Conservation (phyloP, 108 stramenopile species). For the Nannochloropsis granulata region DNA sequence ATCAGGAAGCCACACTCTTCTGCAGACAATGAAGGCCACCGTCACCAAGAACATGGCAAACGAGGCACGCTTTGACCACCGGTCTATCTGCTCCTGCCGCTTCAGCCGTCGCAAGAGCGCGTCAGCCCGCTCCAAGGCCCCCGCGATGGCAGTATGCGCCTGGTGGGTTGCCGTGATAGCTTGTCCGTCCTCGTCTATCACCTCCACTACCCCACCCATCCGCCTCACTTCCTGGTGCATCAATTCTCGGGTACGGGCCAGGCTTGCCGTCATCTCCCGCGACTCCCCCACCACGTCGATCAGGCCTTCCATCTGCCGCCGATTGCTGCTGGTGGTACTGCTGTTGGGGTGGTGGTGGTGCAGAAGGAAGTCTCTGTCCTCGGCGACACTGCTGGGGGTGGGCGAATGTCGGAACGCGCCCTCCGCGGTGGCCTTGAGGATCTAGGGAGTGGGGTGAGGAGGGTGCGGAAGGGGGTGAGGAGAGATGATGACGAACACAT, state of each 20-base stretch:
- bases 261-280: neutral
- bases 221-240: neutral
- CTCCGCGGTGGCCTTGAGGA: neutral
- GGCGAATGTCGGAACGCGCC: neutral
- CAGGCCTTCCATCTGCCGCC: neutral
- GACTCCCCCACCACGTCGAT: neutral
- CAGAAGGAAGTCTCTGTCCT: neutral
- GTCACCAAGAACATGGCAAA: neutral
- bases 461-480: too few species aligned
- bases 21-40: neutral
- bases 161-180: neutral
- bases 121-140: neutral
- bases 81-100: neutral
- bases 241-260: neutral
- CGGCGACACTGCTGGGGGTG: neutral
- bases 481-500: too few species aligned
- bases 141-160: neutral
- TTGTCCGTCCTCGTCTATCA: neutral
- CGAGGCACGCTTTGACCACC: neutral
- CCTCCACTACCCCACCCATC: neutral
- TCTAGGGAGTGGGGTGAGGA: too few species aligned
- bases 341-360: neutral
- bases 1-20: neutral
- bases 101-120: neutral
- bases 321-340: too few species aligned